Percentiles rank a stretch among this genome's conserved stretches.
Evolutionary conservation across 2,329 filamentous ascomycete species (phyloP).

Genomic region (Xylaria sp.): DNA sequence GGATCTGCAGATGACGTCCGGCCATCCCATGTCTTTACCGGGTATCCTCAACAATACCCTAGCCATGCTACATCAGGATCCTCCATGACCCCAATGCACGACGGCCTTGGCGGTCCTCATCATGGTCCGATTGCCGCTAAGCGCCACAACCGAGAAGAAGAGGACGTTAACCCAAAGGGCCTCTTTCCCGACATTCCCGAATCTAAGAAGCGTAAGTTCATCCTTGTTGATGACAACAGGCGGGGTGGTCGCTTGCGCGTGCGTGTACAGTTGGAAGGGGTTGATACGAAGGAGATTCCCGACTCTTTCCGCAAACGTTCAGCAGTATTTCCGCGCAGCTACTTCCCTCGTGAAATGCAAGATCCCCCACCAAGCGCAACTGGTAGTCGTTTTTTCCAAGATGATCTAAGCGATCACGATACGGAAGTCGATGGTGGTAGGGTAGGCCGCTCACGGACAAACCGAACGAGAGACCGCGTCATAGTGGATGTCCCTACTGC

Average conservation of each 20-base stretch:
- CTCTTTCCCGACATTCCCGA: slow-evolving; percentile 91
- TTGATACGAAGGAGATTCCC: slow-evolving; percentile 95
- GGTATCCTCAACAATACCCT: slow-evolving; percentile 51
- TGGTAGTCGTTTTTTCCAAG: slow-evolving; percentile 78
- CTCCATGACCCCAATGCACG: slow-evolving; percentile 53
- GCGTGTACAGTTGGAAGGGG: slow-evolving; percentile 89
- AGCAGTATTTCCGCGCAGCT: slow-evolving; percentile 89
- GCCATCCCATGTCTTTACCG: slow-evolving; percentile 53
- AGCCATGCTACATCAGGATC: slow-evolving; percentile 55
- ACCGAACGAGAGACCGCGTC: slow-evolving; percentile 50
- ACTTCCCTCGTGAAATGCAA: slow-evolving; percentile 94
- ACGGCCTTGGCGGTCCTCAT: slow-evolving; percentile 53
- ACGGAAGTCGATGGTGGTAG: slow-evolving; percentile 65
- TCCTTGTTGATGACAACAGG: slow-evolving; percentile 90
- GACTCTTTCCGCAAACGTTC: slow-evolving; percentile 93
- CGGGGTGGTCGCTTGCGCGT: slow-evolving; percentile 85
- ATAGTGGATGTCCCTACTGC: slow-evolving; percentile 72
- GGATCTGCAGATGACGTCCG: slow-evolving; percentile 67
- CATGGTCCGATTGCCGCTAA: slow-evolving; percentile 50
- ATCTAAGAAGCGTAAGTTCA: slow-evolving; percentile 94
- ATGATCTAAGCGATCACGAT: slow-evolving; percentile 68
- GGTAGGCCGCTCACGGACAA: slow-evolving; percentile 51
- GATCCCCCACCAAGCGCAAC: slow-evolving; percentile 81
- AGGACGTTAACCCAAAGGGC: slow-evolving; percentile 70
- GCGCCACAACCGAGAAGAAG: slow-evolving; percentile 52